Percentiles rank a stretch among this genome's conserved stretches.
phyloP scores from a whole-genome alignment of 2,329 filamentous ascomycete species.

The Cytospora piceae region DNA sequence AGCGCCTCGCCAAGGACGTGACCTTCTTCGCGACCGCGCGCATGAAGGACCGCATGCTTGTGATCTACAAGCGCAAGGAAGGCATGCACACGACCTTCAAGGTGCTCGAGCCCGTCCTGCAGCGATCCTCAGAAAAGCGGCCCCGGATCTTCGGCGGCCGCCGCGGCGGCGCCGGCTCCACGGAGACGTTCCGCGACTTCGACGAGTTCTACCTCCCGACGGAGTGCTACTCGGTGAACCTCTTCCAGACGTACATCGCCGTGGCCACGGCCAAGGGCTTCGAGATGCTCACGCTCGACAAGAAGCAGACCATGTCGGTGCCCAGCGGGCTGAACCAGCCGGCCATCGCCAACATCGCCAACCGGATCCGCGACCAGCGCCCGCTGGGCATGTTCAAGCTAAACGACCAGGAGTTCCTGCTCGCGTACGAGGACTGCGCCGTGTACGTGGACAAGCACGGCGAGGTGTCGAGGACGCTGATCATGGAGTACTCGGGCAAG shows the following conservation, averaged over 20 bases:
- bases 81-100: constrained; percentile 93
- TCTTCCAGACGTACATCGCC: constrained; percentile 93
- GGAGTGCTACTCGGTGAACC: constrained; percentile 92
- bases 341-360: constrained; percentile 82
- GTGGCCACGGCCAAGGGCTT: constrained; percentile 91
- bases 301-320: constrained; percentile 93
- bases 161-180: constrained; percentile 66
- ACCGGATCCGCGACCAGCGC: constrained; percentile 78
- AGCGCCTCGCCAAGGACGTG: constrained; percentile 90
- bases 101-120: constrained; percentile 92
- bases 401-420: constrained; percentile 87
- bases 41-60: constrained; percentile 94
- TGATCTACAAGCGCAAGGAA: constrained; percentile 98
- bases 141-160: constrained; percentile 67
- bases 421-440: constrained; percentile 93
- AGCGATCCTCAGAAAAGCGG: constrained; percentile 86
- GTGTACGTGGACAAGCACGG: constrained; percentile 99
- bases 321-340: constrained; percentile 77
- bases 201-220: constrained; percentile 98
- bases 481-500: constrained; percentile 98
- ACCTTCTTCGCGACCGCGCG: constrained; percentile 94
- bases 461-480: constrained; percentile 88
- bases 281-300: constrained; percentile 94
- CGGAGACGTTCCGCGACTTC: constrained; percentile 96
- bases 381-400: constrained; percentile 97